Base-by-base conservation (phyloP, 345 rosid species). In the Triadica sebifera region DNA sequence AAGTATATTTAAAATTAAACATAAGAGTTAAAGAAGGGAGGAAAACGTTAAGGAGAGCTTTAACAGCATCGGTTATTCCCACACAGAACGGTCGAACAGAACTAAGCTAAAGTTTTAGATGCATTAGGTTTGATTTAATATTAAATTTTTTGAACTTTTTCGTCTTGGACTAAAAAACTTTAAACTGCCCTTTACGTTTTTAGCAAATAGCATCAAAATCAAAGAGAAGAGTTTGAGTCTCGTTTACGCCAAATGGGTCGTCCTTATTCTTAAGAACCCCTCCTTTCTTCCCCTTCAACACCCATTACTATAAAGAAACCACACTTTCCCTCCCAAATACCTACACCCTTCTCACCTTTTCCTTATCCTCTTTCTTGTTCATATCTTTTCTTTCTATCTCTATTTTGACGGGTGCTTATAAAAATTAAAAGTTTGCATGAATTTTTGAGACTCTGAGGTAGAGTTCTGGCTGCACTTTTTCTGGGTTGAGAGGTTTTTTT, bases 191-290 rank as follows among this genome's bases (percentile, higher is more conserved):
- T 29, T 29, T 29, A 29, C 65, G 38, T 50, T 67, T 20, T 15
- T 37, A 50, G 64, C 78, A 76, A 65, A 79, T 68, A 73, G 74
- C 77, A 82, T 76, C 81, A 79, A 80, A 72, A 46, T 64, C 46
- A 25, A 58, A 76, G 29, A 56, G 34, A n/a, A 34, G 76, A 66
- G 82, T 12, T 91, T 81, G 93, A 91, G 93, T 91, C 81, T 87
- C 0, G 84, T 87, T 87, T 80, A 91, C 96, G 93, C 96, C 83
- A 91, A 78, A 69, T 34, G 77, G 65, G 79, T 79, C 87, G 78
- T 79, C 87, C 79, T 71, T 77, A 61, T 72, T 80, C 83, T 74
- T 0, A 51, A 63, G 13, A 29, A 2, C 34, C 46, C 34, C 45
- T 50, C 29, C 34, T 29, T 65, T 15, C 24, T 37, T 25, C 37